Evolutionary conservation across 1,139 yeast species (phyloP).

Genomic region (Pichia sp.): DNA sequence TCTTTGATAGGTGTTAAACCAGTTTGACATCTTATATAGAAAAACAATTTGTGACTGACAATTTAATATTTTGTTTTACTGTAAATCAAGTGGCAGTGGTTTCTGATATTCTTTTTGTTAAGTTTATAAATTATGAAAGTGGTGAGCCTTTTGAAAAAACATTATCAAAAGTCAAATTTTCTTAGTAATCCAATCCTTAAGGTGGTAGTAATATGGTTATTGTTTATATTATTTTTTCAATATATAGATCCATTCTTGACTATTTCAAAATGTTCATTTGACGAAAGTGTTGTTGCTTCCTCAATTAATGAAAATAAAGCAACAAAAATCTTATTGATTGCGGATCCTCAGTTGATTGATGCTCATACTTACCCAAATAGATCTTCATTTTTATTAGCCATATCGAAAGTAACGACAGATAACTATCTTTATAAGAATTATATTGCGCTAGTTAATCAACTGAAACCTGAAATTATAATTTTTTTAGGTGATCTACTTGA

Average conservation of each 20-base stretch:
- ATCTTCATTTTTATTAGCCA: conserved; percentile 30
- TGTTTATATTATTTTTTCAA: conserved; percentile 4
- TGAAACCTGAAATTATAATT: conserved; percentile 41
- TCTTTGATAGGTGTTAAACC: no score
- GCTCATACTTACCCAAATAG: conserved; percentile 57
- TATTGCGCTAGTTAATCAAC: conserved; percentile 31
- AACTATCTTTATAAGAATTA: conserved; percentile 43
- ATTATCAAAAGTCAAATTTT: not conserved
- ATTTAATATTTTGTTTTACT: no score
- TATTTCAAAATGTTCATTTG: conserved; percentile 11
- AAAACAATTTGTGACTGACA: no score
- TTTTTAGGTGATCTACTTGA: conserved; percentile 52
- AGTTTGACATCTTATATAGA: no score
- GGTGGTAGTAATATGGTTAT: not conserved
- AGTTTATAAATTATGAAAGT: not conserved
- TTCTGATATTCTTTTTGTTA: not conserved
- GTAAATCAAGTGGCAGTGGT: no score
- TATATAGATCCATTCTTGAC: conserved; percentile 13
- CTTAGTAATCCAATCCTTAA: not conserved
- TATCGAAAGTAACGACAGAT: conserved; percentile 47
- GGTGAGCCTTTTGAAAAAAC: not conserved
- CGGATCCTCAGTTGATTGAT: conserved; percentile 88
- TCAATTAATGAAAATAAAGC: not conserved
- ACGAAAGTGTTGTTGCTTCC: not conserved
- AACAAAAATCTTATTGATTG: conserved; percentile 19